Base-by-base conservation (phyloP, 1,284 basidiomycete species). In the Microbotryum saponariae region DNA sequence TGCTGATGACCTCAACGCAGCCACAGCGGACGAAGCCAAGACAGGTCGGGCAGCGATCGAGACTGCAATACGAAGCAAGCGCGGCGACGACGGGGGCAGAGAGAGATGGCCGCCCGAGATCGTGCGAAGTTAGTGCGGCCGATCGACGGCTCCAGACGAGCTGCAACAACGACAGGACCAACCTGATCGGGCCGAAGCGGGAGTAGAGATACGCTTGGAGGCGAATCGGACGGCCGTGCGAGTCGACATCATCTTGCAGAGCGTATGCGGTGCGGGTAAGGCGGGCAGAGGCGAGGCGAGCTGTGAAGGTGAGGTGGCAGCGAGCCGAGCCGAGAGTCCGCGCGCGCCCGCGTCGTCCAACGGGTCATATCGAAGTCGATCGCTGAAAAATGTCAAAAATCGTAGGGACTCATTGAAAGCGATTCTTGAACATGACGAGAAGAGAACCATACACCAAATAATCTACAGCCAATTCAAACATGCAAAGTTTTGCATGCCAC, bases 31-130 rank as follows among this genome's bases (percentile, higher is more conserved):
- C 31, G 54, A 52, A 33, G 62, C 54, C 16, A 62, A 46, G 21
- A 56, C 54, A 21, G 64, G 54, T 51, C 66, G 66, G 37, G 59
- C 54, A n/a, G 56, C 63, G 42, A 57, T 61, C 60, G 65, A 59
- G 56, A 67, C 65, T 67, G 58, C 7, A 10, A 31, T 2, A 31
- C 31, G 1, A 18, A 7, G 25, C 4, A 14, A 2, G 33, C 27
- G 31, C 21, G 6, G 3, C 16, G 21, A 14, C 10, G 25, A 8
- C 6, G 37, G 27, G 18, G 25, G 23, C 31, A 31, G 51, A 33
- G 51, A 21, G 51, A 25, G 51, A 12, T 33, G 51, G 31, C 29
- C 29, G 51, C 29, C 27, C n/a, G 31, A 20, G 42, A 44, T 54
- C 56, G 57, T 51, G 25, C 16, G 42, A 31, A 2, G 46, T 7